Percentiles rank a stretch among this genome's conserved stretches.
Conservation (phyloP, 306 rosid species). For the Carpinus fangiana region DNA sequence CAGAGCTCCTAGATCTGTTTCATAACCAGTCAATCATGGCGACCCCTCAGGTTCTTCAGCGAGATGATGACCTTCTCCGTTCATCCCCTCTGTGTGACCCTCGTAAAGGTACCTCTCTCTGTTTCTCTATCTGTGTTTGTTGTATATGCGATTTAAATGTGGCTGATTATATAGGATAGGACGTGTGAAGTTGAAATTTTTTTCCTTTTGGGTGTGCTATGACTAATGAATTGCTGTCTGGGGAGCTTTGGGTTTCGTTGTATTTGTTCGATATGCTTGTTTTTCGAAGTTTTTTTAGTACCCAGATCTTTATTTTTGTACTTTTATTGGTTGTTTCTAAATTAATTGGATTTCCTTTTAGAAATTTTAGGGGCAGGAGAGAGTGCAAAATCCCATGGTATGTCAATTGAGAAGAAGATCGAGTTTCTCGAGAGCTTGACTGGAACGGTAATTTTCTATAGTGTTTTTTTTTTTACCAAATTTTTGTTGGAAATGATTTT, state of each 20-base stretch:
- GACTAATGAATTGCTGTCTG: background rate
- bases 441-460: slow-evolving; percentile 55
- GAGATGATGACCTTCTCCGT: slow-evolving; percentile 39
- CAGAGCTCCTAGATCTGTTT: slow-evolving; percentile 23
- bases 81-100: slow-evolving; percentile 38
- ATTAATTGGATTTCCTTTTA: slow-evolving; percentile 1
- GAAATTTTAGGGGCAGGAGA: slow-evolving; percentile 40
- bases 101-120: slow-evolving; percentile 32
- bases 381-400: slow-evolving; percentile 43
- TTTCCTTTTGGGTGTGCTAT: background rate
- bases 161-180: background rate
- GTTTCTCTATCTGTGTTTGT: background rate
- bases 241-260: background rate
- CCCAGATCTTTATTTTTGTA: background rate
- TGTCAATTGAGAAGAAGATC: slow-evolving; percentile 86
- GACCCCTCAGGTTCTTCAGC: slow-evolving; percentile 44
- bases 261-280: background rate
- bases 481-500: background rate
- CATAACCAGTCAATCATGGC: slow-evolving; percentile 43
- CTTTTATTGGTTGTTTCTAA: background rate
- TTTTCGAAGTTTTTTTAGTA: background rate
- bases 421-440: slow-evolving; percentile 74
- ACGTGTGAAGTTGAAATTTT: slow-evolving; percentile 11
- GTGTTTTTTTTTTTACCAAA: background rate
- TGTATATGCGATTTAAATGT: background rate